Conservation (phyloP, 129 eudicot species). For the Ambrosia trifida region DNA sequence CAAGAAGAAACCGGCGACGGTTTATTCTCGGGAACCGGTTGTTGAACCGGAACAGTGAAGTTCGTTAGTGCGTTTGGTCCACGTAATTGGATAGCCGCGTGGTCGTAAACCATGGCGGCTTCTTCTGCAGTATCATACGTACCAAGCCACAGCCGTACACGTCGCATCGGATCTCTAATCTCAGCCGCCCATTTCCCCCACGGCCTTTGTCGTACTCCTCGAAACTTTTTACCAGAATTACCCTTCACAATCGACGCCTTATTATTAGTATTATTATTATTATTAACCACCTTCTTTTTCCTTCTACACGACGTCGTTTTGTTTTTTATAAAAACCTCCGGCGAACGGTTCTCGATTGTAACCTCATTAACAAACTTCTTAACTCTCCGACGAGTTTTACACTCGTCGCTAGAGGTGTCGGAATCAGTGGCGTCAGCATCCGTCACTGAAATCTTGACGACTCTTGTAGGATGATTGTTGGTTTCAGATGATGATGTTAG, state of each 20-base stretch:
- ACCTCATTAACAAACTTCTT: constrained; percentile 69
- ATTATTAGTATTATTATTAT: background rate
- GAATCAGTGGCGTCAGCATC: constrained; percentile 90
- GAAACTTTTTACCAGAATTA: constrained; percentile 54
- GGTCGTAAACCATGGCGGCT: constrained; percentile 97
- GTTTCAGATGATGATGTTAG: background rate
- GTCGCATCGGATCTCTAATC: constrained; percentile 83
- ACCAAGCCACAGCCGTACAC: constrained; percentile 91
- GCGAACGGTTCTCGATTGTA: constrained; percentile 40
- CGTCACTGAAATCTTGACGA: constrained; percentile 73
- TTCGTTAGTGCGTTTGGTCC: constrained; percentile 95
- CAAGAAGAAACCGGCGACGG: constrained; percentile 34
- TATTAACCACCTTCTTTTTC: constrained; percentile 33
- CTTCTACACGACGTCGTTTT: constrained; percentile 14
- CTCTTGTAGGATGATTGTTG: constrained; percentile 22
- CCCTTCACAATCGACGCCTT: constrained; percentile 28
- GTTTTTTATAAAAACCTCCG: constrained; percentile 6
- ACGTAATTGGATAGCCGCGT: constrained; percentile 94
- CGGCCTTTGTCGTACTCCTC: constrained; percentile 91
- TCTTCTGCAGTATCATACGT: constrained; percentile 95
- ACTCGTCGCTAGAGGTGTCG: constrained; percentile 74
- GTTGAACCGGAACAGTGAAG: constrained; percentile 61
- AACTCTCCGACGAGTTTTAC: constrained; percentile 38
- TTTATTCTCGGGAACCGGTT: constrained; percentile 19
- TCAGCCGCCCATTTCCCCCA: constrained; percentile 99